These are phyloP conservation scores for Xanthoceras sorbifolium DNA, from an alignment of 345 rosid genomes.

Conservation along the genomic window DNA sequence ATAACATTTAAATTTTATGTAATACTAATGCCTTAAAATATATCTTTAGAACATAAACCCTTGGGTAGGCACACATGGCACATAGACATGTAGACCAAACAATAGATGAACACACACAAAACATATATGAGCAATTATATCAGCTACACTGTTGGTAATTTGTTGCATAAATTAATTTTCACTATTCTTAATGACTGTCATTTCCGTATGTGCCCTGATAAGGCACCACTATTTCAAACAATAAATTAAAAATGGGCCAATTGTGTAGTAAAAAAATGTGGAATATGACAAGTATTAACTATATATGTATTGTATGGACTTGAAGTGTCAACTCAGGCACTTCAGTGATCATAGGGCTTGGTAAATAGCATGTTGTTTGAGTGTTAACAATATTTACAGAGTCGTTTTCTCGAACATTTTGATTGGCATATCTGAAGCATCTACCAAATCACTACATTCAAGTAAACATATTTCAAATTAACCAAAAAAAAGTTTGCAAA, in stretches of 20 bases:
- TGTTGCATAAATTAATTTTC: slow-evolving; percentile 9
- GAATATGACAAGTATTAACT: too few species aligned
- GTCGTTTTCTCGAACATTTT: slow-evolving; percentile 35
- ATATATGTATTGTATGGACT: too few species aligned
- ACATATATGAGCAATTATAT: not conserved
- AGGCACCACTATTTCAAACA: too few species aligned
- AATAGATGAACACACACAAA: not conserved
- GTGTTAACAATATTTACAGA: not conserved
- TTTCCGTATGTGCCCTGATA: too few species aligned
- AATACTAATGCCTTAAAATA: too few species aligned
- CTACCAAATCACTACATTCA: too few species aligned
- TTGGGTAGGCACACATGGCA: not conserved
- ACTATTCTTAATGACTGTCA: slow-evolving; percentile 79
- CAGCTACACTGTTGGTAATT: slow-evolving; percentile 1
- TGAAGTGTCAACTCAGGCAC: not conserved
- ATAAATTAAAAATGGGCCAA: too few species aligned
- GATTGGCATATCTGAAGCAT: not conserved
- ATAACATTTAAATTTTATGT: too few species aligned
- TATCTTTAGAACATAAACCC: not conserved
- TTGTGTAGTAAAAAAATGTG: too few species aligned
- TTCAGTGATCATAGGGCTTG: not conserved
- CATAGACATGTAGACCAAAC: not conserved
- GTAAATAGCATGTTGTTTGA: not conserved
- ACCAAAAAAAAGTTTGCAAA: too few species aligned
- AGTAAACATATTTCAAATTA: not conserved